phyloP scores from a whole-genome alignment of 2,329 filamentous ascomycete species.

The Alternaria viburni region DNA sequence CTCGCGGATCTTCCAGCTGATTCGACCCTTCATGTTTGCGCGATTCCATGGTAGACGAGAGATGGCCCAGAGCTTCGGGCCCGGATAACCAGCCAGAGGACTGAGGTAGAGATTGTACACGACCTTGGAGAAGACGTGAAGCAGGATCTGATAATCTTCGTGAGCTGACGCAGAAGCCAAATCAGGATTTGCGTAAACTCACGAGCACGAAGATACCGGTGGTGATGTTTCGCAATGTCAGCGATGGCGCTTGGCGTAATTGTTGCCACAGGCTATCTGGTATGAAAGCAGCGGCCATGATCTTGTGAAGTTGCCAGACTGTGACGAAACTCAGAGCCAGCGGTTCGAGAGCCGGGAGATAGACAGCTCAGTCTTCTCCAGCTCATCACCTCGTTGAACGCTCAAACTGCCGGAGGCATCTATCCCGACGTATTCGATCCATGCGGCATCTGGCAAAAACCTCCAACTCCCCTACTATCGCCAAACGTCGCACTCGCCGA shows the following conservation, averaged over 20 bases:
- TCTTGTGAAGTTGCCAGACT: neutral
- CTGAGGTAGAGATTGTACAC: conserved; percentile 8
- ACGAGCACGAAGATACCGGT: neutral
- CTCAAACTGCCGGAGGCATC: neutral
- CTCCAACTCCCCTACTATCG: neutral
- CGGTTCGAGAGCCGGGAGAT: neutral
- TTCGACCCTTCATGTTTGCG: conserved; percentile 2
- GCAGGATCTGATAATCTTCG: neutral
- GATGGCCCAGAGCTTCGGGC: conserved; percentile 11
- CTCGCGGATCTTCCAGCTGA: conserved; percentile 5
- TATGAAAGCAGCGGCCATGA: neutral
- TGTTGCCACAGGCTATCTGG: neutral
- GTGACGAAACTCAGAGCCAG: neutral
- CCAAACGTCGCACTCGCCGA: neutral
- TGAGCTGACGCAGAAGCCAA: neutral
- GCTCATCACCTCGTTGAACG: neutral
- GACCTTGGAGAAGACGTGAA: neutral
- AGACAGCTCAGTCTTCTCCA: neutral
- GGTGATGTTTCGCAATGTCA: neutral
- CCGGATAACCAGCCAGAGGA: conserved; percentile 13
- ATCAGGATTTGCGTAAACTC: neutral
- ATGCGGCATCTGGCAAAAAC: neutral
- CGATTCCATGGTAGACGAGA: conserved; percentile 11
- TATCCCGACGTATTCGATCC: neutral
- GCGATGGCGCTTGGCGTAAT: neutral